Conservation (phyloP, 495 filamentous ascomycete species). For the Tuber umbilicatum region DNA sequence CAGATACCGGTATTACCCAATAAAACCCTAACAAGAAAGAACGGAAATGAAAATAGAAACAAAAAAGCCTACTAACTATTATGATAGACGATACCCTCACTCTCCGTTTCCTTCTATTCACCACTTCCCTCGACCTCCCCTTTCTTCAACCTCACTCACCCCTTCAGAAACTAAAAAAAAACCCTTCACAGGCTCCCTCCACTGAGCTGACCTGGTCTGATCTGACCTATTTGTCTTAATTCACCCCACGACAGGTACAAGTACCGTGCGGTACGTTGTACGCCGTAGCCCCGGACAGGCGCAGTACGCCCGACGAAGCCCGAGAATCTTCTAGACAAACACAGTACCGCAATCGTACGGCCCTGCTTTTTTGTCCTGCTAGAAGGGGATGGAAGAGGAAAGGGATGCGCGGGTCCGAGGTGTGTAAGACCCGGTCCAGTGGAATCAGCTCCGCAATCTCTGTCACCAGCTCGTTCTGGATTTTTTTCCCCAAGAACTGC, state of each 20-base stretch:
- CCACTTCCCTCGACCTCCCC: neutral
- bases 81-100: neutral
- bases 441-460: neutral
- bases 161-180: neutral
- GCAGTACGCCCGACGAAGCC: neutral
- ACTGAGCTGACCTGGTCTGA: constrained; percentile 1
- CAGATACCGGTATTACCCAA: neutral
- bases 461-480: neutral
- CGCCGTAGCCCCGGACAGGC: neutral
- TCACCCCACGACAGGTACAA: neutral
- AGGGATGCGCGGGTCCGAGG: neutral
- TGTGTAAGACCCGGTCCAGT: neutral
- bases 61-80: constrained; percentile 5
- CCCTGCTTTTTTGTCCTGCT: neutral
- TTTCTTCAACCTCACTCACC: neutral
- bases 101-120: neutral
- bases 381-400: neutral
- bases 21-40: neutral
- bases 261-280: neutral
- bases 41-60: neutral
- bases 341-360: neutral
- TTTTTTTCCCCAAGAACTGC: constrained; percentile 3
- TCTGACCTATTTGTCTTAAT: neutral
- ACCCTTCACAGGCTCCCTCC: neutral
- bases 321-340: neutral